A percentile compares a stretch with the other conserved stretches of the same genome.
Evolutionary conservation across 2,329 filamentous ascomycete species (phyloP).

Genomic region (Chalaropsis ovoidea): DNA sequence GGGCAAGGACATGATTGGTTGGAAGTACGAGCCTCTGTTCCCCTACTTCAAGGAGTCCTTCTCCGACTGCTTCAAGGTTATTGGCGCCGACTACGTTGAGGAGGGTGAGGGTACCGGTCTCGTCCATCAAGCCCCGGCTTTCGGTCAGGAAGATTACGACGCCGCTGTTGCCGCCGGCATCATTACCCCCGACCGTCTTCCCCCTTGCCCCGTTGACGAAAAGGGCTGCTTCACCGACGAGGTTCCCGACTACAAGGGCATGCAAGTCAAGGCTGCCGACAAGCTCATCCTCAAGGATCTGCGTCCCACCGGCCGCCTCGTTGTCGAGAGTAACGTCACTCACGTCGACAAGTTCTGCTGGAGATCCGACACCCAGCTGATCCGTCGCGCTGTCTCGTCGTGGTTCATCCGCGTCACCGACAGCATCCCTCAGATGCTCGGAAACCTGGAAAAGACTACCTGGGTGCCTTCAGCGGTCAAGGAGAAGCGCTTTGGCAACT

Average conservation of each 20-base stretch:
- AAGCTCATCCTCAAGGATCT: constrained; percentile 30
- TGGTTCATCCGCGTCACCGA: constrained; percentile 30
- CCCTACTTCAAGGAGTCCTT: constrained; percentile 62
- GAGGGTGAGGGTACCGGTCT: constrained; percentile 64
- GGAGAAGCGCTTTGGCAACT: constrained; percentile 30
- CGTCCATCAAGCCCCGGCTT: constrained; percentile 64
- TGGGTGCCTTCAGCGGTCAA: constrained; percentile 29
- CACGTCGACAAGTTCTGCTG: constrained; percentile 30
- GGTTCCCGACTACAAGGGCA: constrained; percentile 29
- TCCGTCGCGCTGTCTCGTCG: constrained; percentile 29
- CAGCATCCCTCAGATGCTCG: constrained; percentile 28
- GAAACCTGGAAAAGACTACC: constrained; percentile 28
- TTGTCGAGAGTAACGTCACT: constrained; percentile 28
- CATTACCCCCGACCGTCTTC: constrained; percentile 51
- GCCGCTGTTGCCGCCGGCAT: constrained; percentile 55
- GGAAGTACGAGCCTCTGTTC: constrained; percentile 63
- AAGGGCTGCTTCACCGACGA: constrained; percentile 30
- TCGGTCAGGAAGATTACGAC: constrained; percentile 68
- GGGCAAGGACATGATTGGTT: constrained; percentile 58
- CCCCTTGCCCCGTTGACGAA: constrained; percentile 62
- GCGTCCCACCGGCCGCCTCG: constrained; percentile 27
- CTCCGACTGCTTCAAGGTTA: constrained; percentile 57
- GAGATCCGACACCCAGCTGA: constrained; percentile 30
- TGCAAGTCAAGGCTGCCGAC: constrained; percentile 30
- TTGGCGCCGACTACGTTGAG: constrained; percentile 61